Base-by-base conservation (phyloP, 768 basidiomycete genomes). In the Rhizopogon vesiculosus region DNA sequence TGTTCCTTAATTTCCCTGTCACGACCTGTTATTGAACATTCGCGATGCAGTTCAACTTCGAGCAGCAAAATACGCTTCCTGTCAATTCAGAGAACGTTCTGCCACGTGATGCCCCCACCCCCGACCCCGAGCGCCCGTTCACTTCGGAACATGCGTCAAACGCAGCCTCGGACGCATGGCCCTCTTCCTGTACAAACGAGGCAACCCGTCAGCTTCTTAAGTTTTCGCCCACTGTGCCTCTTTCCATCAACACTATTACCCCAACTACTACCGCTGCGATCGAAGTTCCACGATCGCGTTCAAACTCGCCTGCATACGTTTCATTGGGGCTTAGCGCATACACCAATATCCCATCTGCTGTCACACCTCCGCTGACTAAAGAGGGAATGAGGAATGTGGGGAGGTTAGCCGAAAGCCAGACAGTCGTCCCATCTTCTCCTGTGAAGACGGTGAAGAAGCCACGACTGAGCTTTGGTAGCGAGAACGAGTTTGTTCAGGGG, bases 391-490 rank as follows among this genome's bases (percentile, higher is more conserved):
- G 33, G 1, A 19, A 38, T 38, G 3, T 5, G 15, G 35, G 5
- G 19, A 38, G 3, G 18, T 12, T 42, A 9, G 42, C 42, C 10
- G 18, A 16, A 38, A 38, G 8, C 8, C 19, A 19, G 15, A 16
- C 48, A 15, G 4, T 12, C 33, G 9, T 25, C 9, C 19, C 48
- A 22, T 19, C 22, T 10, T 49, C 33, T 22, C 48, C 51, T 33
- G 10, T 40, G 8, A 61, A 22, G 43, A 40, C n/a, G 29, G 28
- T 42, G 42, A 66, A 60, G 55, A 58, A 62, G 35, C 58, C 51
- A 16, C 48, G 48, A 5, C 19, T 18, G n/a, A 60, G 35, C 28
- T 49, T 50, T 40, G n/a, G 33, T 42, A 19, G 45, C 43, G 28
- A 33, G 7, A 22, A 19, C 5, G 48, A 49, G 19, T 49, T 49